Base-by-base conservation (phyloP, 176 grass and related monocot genomes). In the Pharus latifolius region DNA sequence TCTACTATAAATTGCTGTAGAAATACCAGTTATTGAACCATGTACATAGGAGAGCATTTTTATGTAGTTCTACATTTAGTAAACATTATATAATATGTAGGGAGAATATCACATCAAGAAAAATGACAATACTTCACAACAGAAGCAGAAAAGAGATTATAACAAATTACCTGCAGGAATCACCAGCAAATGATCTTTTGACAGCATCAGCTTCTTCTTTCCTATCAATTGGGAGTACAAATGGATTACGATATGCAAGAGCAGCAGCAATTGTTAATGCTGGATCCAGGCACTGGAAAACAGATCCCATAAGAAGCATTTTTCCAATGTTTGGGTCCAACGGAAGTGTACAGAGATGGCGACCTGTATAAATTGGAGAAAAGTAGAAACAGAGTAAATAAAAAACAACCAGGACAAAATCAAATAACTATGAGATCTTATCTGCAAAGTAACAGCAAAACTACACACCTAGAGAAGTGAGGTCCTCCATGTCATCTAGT, bases 321-420 rank as follows among this genome's bases (percentile, higher is more conserved):
- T 97, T 97, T 54, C 94, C 94, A 61, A 92, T 85, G 67, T 97
- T 97, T 63, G 94, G 94, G 70, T 97, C 94, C 78, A 97, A 53
- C 40, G 94, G 89, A 56, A 97, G 78, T 15, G 65, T 90, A 73
- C 80, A 92, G 49, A 97, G 89, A 90, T 97, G 94, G 4, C 61
- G 65, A 25, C 94, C 94, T 97, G 77, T 49, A 83, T 51, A 60
- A 63, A 80, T 60, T 63, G 32, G 58, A 64, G 50, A 66, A 51
- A 3, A 62, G 62, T 22, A 57, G 10, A 8, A 55, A 19, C 29
- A 80, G 57, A 46, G 22, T 37, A 31, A 30, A 69, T 49, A 29
- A 34, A n/a, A 40, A 45, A 63, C 9, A 76, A 5, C 1, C 52
- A 41, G 22, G 41, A 44, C 16, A 63, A 65, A 49, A 46, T 25